Percentiles rank a stretch among this genome's conserved stretches.
phyloP scores from a whole-genome alignment of 2,329 filamentous ascomycete species.

The Escovopsis weberi region DNA sequence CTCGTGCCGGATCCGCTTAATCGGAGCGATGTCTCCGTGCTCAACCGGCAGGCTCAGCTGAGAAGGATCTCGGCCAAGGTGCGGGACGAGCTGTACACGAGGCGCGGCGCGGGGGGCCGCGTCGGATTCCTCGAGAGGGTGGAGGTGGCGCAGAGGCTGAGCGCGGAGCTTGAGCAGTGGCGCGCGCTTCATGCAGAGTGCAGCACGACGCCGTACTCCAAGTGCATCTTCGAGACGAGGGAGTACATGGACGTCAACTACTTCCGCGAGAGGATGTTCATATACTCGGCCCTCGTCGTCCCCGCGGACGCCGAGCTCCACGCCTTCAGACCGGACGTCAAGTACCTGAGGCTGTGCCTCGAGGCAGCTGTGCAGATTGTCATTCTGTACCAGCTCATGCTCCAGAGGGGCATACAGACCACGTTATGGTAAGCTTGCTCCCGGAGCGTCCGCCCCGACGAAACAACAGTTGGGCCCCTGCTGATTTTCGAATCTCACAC shows the following conservation, averaged over 20 bases:
- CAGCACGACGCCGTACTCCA: constrained; percentile 1
- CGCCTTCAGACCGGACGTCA: constrained; percentile 1
- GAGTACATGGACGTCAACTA: constrained; percentile 5
- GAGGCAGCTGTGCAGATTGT: constrained; percentile 3
- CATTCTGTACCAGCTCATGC: constrained; percentile 2
- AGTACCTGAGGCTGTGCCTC: constrained; percentile 3
- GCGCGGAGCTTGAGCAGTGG: constrained; percentile 1
- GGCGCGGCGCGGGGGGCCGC: neutral
- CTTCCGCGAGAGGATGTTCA: constrained; percentile 3
- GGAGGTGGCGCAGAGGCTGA: neutral
- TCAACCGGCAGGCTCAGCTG: constrained; percentile 2
- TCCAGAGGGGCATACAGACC: constrained; percentile 2
- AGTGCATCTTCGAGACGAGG: constrained; percentile 2
- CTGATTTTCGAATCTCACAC: neutral
- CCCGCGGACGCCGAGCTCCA: constrained; percentile 1
- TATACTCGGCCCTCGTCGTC: constrained; percentile 3
- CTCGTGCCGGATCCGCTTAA: neutral
- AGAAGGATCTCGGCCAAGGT: constrained; percentile 1
- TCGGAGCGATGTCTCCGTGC: constrained; percentile 1
- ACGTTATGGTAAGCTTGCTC: constrained; percentile 1
- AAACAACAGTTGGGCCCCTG: too few relatives aligned
- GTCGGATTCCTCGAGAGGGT: neutral
- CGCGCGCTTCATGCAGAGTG: neutral
- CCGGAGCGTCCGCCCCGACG: neutral
- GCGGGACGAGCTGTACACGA: neutral